phyloP scores from a whole-genome alignment of 306 rosid species.

The Rosa chinensis region DNA sequence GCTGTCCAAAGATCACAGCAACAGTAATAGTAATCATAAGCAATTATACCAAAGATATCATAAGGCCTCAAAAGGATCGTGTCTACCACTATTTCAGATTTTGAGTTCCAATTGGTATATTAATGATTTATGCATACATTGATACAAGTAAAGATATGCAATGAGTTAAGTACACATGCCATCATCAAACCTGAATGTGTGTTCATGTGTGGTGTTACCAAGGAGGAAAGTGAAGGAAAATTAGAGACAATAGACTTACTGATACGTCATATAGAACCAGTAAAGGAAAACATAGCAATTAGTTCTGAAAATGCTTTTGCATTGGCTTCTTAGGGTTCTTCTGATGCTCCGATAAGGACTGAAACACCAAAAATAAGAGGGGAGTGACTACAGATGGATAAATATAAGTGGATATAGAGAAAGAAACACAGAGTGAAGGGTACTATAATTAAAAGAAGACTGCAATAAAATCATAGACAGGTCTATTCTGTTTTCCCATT shows the following conservation, averaged over 20 bases:
- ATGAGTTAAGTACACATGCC: neutral
- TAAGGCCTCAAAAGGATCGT: neutral
- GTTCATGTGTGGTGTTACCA: neutral
- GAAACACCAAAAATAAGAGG: conserved; percentile 23
- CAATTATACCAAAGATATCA: neutral
- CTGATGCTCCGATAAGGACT: conserved; percentile 92
- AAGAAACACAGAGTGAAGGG: too few species aligned
- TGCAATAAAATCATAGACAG: too few species aligned
- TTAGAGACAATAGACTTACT: neutral
- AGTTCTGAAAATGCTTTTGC: conserved; percentile 90
- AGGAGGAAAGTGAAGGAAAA: neutral
- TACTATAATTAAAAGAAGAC: too few species aligned
- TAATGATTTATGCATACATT: neutral
- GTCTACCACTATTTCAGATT: neutral
- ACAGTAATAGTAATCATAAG: conserved; percentile 7
- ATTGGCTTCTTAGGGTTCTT: conserved; percentile 84
- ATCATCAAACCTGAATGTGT: neutral
- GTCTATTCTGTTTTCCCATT: too few species aligned
- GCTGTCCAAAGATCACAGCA: conserved; percentile 42
- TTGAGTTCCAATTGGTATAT: neutral
- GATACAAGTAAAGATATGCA: neutral
- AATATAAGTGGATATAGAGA: too few species aligned
- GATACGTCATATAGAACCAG: conserved; percentile 19
- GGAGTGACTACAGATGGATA: neutral
- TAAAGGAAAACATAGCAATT: conserved; percentile 56